phyloP scores from a whole-genome alignment of 2,329 filamentous ascomycete species.

The Acrodontium crateriforme region DNA sequence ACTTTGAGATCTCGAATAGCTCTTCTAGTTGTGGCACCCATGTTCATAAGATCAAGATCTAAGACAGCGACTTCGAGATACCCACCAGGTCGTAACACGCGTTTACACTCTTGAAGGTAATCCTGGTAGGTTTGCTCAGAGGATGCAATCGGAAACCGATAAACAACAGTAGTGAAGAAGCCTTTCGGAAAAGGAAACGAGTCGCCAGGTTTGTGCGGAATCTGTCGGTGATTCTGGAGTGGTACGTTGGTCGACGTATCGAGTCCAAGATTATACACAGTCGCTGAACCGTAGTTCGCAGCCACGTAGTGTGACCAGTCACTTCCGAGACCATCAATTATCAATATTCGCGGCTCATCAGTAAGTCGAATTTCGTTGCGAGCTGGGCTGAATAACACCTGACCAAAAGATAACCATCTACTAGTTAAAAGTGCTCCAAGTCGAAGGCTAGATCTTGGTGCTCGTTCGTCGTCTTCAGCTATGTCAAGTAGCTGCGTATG shows the following conservation, averaged over 20 bases:
- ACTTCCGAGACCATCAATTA: constrained; percentile 75
- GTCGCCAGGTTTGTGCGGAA: constrained; percentile 49
- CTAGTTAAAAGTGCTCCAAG: constrained; percentile 73
- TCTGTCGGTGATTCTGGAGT: constrained; percentile 57
- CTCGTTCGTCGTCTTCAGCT: constrained; percentile 14
- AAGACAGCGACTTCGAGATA: constrained; percentile 68
- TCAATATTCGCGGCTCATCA: constrained; percentile 51
- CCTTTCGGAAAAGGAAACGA: constrained; percentile 62
- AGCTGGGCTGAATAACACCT: constrained; percentile 68
- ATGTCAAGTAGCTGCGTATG: constrained; percentile 44
- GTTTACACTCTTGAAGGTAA: constrained; percentile 59
- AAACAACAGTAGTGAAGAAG: constrained; percentile 63
- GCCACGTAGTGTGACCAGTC: constrained; percentile 83
- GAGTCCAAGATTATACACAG: constrained; percentile 56
- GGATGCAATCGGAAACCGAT: constrained; percentile 59
- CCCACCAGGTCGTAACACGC: constrained; percentile 64
- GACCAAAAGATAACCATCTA: constrained; percentile 77
- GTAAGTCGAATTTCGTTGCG: constrained; percentile 53
- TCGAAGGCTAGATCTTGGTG: constrained; percentile 54
- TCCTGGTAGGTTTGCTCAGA: constrained; percentile 56
- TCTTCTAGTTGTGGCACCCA: constrained; percentile 58
- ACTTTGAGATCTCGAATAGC: constrained; percentile 60
- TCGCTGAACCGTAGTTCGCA: constrained; percentile 60
- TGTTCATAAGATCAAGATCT: constrained; percentile 69
- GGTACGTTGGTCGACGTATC: constrained; percentile 15